Evolutionary conservation across 1,284 basidiomycete species (phyloP).

Genomic region (Macrocystidia cucumis): DNA sequence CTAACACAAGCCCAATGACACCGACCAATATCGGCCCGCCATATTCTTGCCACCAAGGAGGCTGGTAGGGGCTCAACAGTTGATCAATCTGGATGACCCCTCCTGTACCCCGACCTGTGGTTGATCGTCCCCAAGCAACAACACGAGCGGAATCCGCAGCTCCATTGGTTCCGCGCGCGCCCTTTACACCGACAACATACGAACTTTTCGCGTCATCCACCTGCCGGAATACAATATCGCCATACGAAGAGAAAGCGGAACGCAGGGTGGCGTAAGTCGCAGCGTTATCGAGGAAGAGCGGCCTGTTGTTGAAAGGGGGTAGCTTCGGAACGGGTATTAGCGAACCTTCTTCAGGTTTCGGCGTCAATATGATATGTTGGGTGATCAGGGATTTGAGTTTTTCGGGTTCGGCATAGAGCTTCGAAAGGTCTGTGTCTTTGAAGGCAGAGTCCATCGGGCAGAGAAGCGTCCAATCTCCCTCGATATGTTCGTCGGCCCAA

Average conservation of each 20-base stretch:
- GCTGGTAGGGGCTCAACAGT: slow-evolving; percentile 80
- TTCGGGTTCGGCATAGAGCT: slow-evolving; percentile 58
- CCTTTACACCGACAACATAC: slow-evolving; percentile 87
- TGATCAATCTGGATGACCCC: slow-evolving; percentile 88
- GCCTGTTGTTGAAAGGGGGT: slow-evolving; percentile 55
- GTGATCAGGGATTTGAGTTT: slow-evolving; percentile 66
- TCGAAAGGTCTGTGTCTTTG: slow-evolving; percentile 80
- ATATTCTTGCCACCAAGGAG: slow-evolving; percentile 73
- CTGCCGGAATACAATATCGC: slow-evolving; percentile 74
- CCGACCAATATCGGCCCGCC: slow-evolving; percentile 57
- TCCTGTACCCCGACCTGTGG: slow-evolving; percentile 58
- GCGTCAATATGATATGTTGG: slow-evolving; percentile 77
- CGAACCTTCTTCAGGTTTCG: slow-evolving; percentile 11
- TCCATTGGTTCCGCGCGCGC: slow-evolving; percentile 71
- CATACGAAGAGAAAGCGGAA: slow-evolving; percentile 56
- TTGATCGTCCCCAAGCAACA: slow-evolving; percentile 76
- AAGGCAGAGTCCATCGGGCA: slow-evolving; percentile 93
- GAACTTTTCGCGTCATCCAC: slow-evolving; percentile 33
- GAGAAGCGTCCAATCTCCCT: slow-evolving; percentile 74
- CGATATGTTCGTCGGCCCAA: slow-evolving; percentile 44
- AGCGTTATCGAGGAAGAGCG: slow-evolving; percentile 64
- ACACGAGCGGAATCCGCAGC: slow-evolving; percentile 74
- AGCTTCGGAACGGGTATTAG: slow-evolving; percentile 21
- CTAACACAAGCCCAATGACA: slow-evolving; percentile 44
- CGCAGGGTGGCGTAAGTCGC: slow-evolving; percentile 71